Evolutionary conservation across 2,329 filamentous ascomycete species (phyloP), one percentile per base, ranked within the genome.

Genomic region (Sarocladium strictum): DNA sequence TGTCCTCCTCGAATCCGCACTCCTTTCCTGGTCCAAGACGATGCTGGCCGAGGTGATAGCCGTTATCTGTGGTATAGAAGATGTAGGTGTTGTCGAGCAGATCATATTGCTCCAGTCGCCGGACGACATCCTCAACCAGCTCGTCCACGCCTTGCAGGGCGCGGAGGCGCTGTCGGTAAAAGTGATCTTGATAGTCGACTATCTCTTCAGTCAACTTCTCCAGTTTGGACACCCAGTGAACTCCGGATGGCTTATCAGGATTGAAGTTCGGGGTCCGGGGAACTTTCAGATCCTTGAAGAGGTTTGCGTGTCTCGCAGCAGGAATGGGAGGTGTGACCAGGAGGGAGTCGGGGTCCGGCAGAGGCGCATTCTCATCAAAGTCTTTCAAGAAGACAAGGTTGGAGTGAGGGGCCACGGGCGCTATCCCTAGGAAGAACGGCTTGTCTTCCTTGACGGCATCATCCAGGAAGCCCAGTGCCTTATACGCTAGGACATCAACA

Each of bases 241-340:
- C 75, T 11, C 73, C 72, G 2, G 68, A 68, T 1, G 70, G 60
- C 14, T 59, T 54, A 19, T 64, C 62, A 0, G 85, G 84, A 63
- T 89, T 89, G 70, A 89, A 89, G 62, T 84, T 79, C 0, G 73
- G 68, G 1, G 76, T 83, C n/a, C 85, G 70, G 0, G 86, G 86
- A 1, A 88, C 77, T 26, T 73, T 77, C 3, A 73, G 77, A 55
- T 79, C 75, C 10, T 72, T 60, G 62, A 89, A 89, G 0, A 87
- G 71, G 60, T 83, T 68, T 21, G 74, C 72, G 60, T 89, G 84
- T n/a, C 84, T 72, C 53, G 77, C 69, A 21, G 40, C 41, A 21
- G 0, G 83, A 76, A 0, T 55, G 60, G 26, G 55, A 88, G 71
- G 61, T 83, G 68, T 19, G 72, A 53, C 78, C 69, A 0, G 83